A percentile compares a stretch with the other conserved stretches of the same genome.
Conservation (phyloP, 495 filamentous ascomycete species). For the Evernia prunastri region DNA sequence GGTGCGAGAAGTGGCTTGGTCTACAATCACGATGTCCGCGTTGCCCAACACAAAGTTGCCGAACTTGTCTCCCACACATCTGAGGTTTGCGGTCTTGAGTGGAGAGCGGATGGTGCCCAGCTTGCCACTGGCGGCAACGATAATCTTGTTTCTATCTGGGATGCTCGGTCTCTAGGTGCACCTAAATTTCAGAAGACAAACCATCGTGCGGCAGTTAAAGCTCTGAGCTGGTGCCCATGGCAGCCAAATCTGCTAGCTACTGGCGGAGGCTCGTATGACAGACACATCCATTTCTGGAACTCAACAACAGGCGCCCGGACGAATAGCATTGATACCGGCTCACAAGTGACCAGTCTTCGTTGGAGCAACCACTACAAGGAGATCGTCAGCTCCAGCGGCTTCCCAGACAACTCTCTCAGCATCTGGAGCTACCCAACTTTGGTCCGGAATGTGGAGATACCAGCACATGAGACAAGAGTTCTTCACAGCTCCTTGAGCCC, state of each 20-base stretch:
- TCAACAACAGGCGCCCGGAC: conserved; percentile 91
- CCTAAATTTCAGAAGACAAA: conserved; percentile 99
- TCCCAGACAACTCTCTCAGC: conserved; percentile 96
- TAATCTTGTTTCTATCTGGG: conserved; percentile 98
- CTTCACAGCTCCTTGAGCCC: conserved; percentile 92
- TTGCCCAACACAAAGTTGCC: conserved; percentile 95
- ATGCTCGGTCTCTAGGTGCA: conserved; percentile 81
- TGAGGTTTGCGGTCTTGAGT: conserved; percentile 96
- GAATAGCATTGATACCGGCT: conserved; percentile 98
- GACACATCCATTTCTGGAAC: conserved; percentile 99
- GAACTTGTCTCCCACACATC: conserved; percentile 95
- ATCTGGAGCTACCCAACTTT: conserved; percentile 98
- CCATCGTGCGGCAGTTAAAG: conserved; percentile 97
- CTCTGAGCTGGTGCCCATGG: conserved; percentile 98
- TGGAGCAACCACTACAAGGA: conserved; percentile 97
- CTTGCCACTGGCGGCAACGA: conserved; percentile 97
- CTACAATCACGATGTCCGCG: conserved; percentile 97
- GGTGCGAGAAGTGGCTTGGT: conserved; percentile 92
- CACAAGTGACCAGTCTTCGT: conserved; percentile 88
- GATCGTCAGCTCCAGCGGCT: conserved; percentile 92
- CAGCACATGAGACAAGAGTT: conserved; percentile 95
- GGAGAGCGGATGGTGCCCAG: conserved; percentile 92
- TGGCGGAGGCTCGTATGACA: conserved; percentile 91
- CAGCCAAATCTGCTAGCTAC: conserved; percentile 94
- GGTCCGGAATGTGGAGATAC: conserved; percentile 96